Evolutionary conservation across 805 yeast species (phyloP).

Genomic region (Hermanozyma aechmeae): DNA sequence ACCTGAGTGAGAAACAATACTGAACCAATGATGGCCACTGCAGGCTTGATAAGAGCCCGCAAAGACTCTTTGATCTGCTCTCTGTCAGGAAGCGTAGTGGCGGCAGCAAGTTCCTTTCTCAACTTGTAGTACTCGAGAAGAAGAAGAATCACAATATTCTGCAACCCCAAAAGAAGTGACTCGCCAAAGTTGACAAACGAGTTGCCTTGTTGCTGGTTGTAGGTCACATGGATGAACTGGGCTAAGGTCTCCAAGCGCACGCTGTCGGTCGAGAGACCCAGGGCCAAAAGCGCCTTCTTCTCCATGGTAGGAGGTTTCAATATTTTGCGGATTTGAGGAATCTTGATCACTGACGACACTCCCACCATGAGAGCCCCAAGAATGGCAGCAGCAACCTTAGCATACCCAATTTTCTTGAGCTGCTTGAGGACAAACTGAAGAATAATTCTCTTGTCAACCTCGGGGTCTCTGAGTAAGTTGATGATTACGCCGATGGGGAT

Average conservation of each 20-base stretch:
- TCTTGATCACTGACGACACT: slow-evolving; percentile 26
- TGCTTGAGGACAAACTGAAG: slow-evolving; percentile 28
- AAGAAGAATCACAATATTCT: slow-evolving; percentile 26
- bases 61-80: slow-evolving; percentile 8
- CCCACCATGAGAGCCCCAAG: slow-evolving; percentile 28
- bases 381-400: slow-evolving; percentile 21
- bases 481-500: slow-evolving; percentile 20
- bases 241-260: slow-evolving; percentile 26
- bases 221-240: slow-evolving; percentile 30
- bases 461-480: slow-evolving; percentile 28
- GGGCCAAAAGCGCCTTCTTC: slow-evolving; percentile 20
- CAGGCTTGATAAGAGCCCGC: slow-evolving; percentile 15
- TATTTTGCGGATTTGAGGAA: slow-evolving; percentile 33
- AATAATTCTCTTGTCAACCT: slow-evolving; percentile 28
- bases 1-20: slow-evolving; percentile 20
- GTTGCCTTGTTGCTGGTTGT: slow-evolving; percentile 24
- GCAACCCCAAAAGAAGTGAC: slow-evolving; percentile 27
- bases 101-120: slow-evolving; percentile 10
- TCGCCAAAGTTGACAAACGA: slow-evolving; percentile 33
- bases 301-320: slow-evolving; percentile 15
- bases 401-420: slow-evolving; percentile 23
- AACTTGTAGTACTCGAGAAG: slow-evolving; percentile 25
- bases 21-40: slow-evolving; percentile 17
- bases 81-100: slow-evolving; percentile 8
- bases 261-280: slow-evolving; percentile 28